phyloP scores from a whole-genome alignment of 768 basidiomycete genomes.

The Phallus indusiatus region DNA sequence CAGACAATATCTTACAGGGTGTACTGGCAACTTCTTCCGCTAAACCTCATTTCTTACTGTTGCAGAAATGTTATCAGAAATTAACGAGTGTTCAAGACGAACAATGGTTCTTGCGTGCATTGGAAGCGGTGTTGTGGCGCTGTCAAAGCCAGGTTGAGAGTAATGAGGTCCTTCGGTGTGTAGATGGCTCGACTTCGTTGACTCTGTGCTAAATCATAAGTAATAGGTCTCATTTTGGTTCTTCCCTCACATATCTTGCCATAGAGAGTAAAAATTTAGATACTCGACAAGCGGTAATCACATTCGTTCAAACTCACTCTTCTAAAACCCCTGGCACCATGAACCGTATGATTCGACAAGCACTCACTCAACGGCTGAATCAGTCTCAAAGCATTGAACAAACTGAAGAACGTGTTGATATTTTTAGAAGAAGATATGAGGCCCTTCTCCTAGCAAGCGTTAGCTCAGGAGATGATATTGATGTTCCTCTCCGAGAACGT shows the following conservation, averaged over 20 bases:
- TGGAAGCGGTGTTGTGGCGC: slow-evolving; percentile 38
- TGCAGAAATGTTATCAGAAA: slow-evolving; percentile 82
- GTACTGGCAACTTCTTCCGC: slow-evolving; percentile 27
- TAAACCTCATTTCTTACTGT: slow-evolving; percentile 81
- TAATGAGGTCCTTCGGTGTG: slow-evolving; percentile 48
- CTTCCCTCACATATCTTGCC: slow-evolving; percentile 58
- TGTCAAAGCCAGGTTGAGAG: slow-evolving; percentile 43
- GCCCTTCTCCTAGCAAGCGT: slow-evolving; percentile 44
- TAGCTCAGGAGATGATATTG: slow-evolving; percentile 35
- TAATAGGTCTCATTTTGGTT: slow-evolving; percentile 53
- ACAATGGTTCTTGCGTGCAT: slow-evolving; percentile 64
- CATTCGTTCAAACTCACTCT: slow-evolving; percentile 32
- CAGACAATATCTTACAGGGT: not conserved
- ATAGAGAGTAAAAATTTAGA: slow-evolving; percentile 48
- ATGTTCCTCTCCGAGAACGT: slow-evolving; percentile 31
- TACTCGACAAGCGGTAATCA: slow-evolving; percentile 39
- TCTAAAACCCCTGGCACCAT: slow-evolving; percentile 36
- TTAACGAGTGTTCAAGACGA: slow-evolving; percentile 52
- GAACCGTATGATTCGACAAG: slow-evolving; percentile 49
- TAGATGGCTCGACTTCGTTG: slow-evolving; percentile 4
- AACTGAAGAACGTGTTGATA: slow-evolving; percentile 31
- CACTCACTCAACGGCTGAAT: slow-evolving; percentile 38
- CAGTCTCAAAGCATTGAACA: slow-evolving; percentile 27
- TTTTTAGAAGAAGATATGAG: slow-evolving; percentile 44
- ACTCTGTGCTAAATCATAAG: not conserved